A percentile compares a stretch with the other conserved stretches of the same genome.
These are phyloP conservation scores for Elsinoe ampelina DNA, from an alignment of 2,329 filamentous ascomycete species.

Conservation along the genomic window DNA sequence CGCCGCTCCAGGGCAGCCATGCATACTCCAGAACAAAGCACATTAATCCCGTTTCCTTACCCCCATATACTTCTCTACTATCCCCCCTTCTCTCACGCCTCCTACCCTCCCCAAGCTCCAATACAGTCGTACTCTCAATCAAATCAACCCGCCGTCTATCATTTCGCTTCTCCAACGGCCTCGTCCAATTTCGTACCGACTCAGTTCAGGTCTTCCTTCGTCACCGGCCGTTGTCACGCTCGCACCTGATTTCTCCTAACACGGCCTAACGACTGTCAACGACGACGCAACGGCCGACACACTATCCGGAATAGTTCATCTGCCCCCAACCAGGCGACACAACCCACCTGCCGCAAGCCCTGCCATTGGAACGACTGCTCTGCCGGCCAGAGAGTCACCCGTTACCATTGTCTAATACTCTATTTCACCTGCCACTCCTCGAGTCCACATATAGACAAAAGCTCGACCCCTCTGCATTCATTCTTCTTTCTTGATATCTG, in stretches of 20 bases:
- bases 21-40: conserved; percentile 8
- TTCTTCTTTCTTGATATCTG: conserved; percentile 19
- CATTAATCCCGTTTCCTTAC: neutral
- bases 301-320: conserved; percentile 15
- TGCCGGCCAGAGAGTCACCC: conserved; percentile 14
- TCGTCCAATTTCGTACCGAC: conserved; percentile 14
- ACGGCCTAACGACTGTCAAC: conserved; percentile 13
- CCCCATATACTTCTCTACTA: neutral
- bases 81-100: neutral
- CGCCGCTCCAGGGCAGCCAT: conserved; percentile 10
- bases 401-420: conserved; percentile 14
- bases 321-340: conserved; percentile 15
- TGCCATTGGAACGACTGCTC: conserved; percentile 13
- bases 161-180: conserved; percentile 12
- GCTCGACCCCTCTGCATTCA: conserved; percentile 18
- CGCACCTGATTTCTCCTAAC: conserved; percentile 13
- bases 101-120: neutral
- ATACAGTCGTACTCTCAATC: neutral
- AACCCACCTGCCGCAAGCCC: conserved; percentile 9
- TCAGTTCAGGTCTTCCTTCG: conserved; percentile 11
- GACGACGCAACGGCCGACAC: conserved; percentile 12
- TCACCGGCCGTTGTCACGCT: conserved; percentile 14
- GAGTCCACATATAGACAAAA: conserved; percentile 22
- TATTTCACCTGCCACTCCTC: conserved; percentile 16
- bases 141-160: conserved; percentile 12